Evolutionary conservation across 2,329 filamentous ascomycete species (phyloP).

Genomic region (Exophiala xenobiotica): DNA sequence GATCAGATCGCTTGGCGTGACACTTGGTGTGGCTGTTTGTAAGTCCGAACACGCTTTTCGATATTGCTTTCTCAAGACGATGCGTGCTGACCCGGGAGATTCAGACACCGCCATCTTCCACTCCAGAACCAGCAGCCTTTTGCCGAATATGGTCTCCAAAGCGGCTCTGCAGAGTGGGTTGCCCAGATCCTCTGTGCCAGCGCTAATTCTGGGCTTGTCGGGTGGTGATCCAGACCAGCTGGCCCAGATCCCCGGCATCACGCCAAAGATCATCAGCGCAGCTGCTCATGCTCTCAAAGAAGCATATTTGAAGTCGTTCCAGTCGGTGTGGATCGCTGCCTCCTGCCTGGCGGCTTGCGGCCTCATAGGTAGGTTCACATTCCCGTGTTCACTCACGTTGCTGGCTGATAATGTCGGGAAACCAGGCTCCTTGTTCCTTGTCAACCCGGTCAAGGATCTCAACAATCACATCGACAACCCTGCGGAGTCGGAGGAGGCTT

Average conservation of each 20-base stretch:
- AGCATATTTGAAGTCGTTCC: conserved; percentile 20
- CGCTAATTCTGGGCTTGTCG: conserved; percentile 16
- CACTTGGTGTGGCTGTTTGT: conserved; percentile 21
- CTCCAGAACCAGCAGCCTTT: conserved; percentile 13
- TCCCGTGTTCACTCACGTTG: neutral
- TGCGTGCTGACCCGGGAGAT: neutral
- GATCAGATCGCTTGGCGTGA: conserved; percentile 20
- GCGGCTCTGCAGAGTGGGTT: conserved; percentile 19
- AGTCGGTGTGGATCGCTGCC: conserved; percentile 20
- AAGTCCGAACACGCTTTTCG: conserved; percentile 1
- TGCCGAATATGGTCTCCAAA: conserved; percentile 11
- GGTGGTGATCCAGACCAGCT: conserved; percentile 8
- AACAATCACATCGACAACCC: conserved; percentile 24
- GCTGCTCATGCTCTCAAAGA: conserved; percentile 12
- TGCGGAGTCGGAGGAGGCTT: conserved; percentile 8
- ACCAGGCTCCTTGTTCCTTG: conserved; percentile 18
- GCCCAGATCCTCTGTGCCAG: conserved; percentile 11
- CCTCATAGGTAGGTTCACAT: conserved; percentile 8
- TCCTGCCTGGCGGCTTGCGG: conserved; percentile 13
- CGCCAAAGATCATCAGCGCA: conserved; percentile 17
- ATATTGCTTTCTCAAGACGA: conserved; percentile 1
- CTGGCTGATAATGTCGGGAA: neutral
- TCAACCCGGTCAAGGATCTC: conserved; percentile 20
- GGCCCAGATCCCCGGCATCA: conserved; percentile 15
- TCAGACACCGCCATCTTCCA: conserved; percentile 23